phyloP scores from a whole-genome alignment of 2,329 filamentous ascomycete species.

The Orbilia quercus region DNA sequence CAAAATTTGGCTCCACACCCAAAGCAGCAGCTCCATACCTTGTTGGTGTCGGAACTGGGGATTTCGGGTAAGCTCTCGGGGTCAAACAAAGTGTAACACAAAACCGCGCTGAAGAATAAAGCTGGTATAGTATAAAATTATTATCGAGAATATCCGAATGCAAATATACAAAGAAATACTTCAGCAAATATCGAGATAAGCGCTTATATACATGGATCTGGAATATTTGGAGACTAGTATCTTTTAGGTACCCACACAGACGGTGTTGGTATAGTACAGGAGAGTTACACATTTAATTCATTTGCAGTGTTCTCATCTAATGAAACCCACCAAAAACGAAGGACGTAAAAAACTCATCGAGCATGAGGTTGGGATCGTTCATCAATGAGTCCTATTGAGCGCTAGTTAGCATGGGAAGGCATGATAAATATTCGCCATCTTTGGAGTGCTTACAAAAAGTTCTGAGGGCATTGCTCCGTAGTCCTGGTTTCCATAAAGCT shows the following conservation, averaged over 20 bases:
- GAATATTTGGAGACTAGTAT: background rate
- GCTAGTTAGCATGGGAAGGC: background rate
- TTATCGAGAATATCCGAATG: too few relatives aligned
- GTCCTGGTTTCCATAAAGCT: constrained; percentile 17
- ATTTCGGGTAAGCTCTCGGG: constrained; percentile 47
- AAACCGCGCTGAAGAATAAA: too few relatives aligned
- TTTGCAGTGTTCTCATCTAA: background rate
- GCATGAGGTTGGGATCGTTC: constrained; percentile 54
- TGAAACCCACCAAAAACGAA: constrained; percentile 54
- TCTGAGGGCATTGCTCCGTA: constrained; percentile 34
- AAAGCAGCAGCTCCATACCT: constrained; percentile 36
- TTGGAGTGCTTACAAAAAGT: constrained; percentile 32
- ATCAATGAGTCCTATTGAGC: constrained; percentile 38
- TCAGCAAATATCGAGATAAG: too few relatives aligned
- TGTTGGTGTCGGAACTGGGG: constrained; percentile 36
- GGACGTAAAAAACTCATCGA: constrained; percentile 55
- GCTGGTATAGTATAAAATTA: too few relatives aligned
- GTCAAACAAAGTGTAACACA: too few relatives aligned
- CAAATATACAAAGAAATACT: too few relatives aligned
- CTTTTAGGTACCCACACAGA: background rate
- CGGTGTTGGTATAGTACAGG: background rate
- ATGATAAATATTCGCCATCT: background rate
- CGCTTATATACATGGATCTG: too few relatives aligned
- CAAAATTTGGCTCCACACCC: constrained; percentile 37
- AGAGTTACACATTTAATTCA: background rate